Base-by-base conservation (phyloP, 2,329 filamentous ascomycete species). In the Pseudogymnoascus sp. region DNA sequence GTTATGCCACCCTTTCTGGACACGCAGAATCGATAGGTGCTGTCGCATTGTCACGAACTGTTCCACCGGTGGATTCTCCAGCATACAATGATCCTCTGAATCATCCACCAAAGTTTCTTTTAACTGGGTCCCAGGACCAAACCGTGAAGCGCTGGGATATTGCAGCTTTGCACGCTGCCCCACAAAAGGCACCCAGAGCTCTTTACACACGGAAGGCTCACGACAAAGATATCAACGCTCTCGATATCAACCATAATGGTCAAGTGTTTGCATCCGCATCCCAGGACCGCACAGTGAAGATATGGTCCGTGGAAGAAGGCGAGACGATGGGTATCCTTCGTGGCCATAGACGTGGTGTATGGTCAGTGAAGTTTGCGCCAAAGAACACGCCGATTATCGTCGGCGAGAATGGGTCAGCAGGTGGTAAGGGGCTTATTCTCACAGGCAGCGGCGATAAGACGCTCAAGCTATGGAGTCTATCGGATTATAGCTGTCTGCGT, bases 161-260 rank as follows among this genome's bases (percentile, higher is more conserved):
- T 20, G 83, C 86, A 1, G 72, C 77, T 35, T 76, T 79, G 59
- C 73, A 76, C 62, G 67, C 69, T 43, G 69, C 68, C 16, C 74
- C 76, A 54, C 83, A 81, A 63, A 81, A 82, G 62, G 79, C 82
- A 8, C 77, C 85, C 8, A 79, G 86, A 67, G 90, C 90, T 39
- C 76, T 86, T 4, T 99, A 90, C 73, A 97, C 94, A 1, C 85
- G 94, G 61, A 96, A 97, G 74, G 94, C 94, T 1, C 94, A 99
- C 74, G 94, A 99, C 71, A 99, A 99, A 73, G 94, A 99, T 67
- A 99, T 99, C 75, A 99, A 99, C 69, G 92, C 94, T 2, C 83
- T 99, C 58, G 91, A 95, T 65, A 81, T 94, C 9, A 90, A 92
- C 65, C 82, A 86, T 20, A 80, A 83, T 1, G 85, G 84, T 4